Percentiles rank a stretch among this genome's conserved stretches.
Conservation (phyloP, 83 land plant species). For the Larix sibirica region DNA sequence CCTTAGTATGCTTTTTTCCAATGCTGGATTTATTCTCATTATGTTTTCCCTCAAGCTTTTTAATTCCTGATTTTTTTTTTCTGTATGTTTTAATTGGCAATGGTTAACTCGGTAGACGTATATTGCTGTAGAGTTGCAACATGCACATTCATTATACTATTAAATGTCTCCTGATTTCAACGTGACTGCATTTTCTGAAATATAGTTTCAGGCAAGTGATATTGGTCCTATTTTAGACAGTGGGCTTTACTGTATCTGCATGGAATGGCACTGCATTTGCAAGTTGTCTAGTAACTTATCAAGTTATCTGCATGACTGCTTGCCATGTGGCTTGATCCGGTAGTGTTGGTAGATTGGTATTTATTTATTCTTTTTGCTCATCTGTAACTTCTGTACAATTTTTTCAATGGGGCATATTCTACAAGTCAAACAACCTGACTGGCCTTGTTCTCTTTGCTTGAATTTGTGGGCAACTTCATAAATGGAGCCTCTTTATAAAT, state of each 20-base stretch:
- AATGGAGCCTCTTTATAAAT: conserved; percentile 1
- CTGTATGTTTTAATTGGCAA: not conserved
- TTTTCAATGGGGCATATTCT: not conserved
- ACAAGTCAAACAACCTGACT: not conserved
- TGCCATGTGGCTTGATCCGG: not conserved
- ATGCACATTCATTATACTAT: not conserved
- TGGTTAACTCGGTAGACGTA: not conserved
- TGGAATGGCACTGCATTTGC: not conserved
- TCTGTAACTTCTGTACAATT: not conserved
- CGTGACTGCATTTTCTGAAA: not conserved
- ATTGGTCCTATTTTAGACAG: not conserved
- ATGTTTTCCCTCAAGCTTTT: too few relatives aligned
- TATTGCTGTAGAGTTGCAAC: not conserved
- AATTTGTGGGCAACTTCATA: not conserved
- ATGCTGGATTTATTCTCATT: too few relatives aligned
- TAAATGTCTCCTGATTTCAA: not conserved
- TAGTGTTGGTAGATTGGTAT: not conserved
- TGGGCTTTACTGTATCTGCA: not conserved
- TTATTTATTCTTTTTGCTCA: not conserved
- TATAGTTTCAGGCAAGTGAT: too few relatives aligned
- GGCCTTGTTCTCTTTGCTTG: not conserved
- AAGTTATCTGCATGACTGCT: not conserved
- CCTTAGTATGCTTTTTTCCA: not conserved
- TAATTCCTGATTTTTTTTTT: not conserved
- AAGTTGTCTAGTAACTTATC: not conserved